Evolutionary conservation across 495 filamentous ascomycete species (phyloP), one percentile per base, ranked within the genome.

Genomic region (Chaetomium fimeti): DNA sequence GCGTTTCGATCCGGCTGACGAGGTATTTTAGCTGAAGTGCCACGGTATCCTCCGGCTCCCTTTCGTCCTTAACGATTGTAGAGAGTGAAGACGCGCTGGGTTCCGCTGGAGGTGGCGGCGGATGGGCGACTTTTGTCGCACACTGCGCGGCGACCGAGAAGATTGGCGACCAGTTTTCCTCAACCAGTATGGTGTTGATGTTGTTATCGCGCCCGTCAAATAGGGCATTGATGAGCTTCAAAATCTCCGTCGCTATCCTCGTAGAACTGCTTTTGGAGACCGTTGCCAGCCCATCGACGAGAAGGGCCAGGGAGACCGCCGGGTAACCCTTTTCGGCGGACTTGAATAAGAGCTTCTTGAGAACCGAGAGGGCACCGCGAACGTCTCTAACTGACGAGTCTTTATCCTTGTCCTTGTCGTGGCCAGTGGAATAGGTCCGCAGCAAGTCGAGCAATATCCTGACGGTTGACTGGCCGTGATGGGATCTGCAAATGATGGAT

Each of bases 401-500:
- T 57, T 66, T 71, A 61, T 89, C 87, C 59, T 83, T 81, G 61
- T 84, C 87, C 62, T 82, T 84, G 52, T 75, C 74, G 16, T 73
- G 68, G 53, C 82, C 78, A 40, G 75, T 72, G 16, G 80, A 74
- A 57, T 82, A 79, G 36, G 81, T 81, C 60, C 82, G 75, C 60
- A 91, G 69, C 43, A 90, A 86, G 60, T 84, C 81, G 60, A 89
- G 79, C 13, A 93, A 74, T 22, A 86, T 82, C 60, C 82, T 79
- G 29, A 91, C 80, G 65, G 89, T 88, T 48, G 87, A 86, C 58
- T 85, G 84, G 36, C 90, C 89, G 65, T 91, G 85, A 66, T 91
- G 89, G 5, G 92, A 96, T 68, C 84, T 88, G 67, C 88, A 90
- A 9, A 96, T 77, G 71, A 89, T 92, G 70, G 84, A 82, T 42